Percentiles rank a stretch among this genome's conserved stretches.
Evolutionary conservation across 306 rosid species (phyloP).

Genomic region (Dicorynia guianensis): DNA sequence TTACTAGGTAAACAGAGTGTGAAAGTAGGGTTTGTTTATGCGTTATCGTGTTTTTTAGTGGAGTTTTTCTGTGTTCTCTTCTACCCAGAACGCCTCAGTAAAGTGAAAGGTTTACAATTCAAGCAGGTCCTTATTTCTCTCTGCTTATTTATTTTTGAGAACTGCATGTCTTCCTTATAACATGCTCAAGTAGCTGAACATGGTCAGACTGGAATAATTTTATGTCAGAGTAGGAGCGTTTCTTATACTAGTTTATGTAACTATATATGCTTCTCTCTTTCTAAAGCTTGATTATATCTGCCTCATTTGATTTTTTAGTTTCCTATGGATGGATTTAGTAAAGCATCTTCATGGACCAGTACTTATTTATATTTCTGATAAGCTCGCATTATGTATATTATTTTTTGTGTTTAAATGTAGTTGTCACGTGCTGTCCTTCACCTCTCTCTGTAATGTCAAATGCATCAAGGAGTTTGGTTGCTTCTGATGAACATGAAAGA

Average conservation of each 20-base stretch:
- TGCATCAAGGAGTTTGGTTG: slow-evolving; percentile 43
- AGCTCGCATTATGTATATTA: neutral
- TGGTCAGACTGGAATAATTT: neutral
- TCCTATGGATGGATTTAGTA: neutral
- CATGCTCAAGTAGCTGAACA: neutral
- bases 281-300: neutral
- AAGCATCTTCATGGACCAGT: neutral
- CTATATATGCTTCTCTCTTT: slow-evolving; percentile 26
- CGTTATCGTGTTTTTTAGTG: too few species aligned
- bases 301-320: neutral
- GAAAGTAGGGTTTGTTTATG: too few species aligned
- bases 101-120: too few species aligned
- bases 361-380: slow-evolving; percentile 8
- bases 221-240: slow-evolving; percentile 15
- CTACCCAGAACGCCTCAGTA: too few species aligned
- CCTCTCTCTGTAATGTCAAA: slow-evolving; percentile 69
- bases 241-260: slow-evolving; percentile 12
- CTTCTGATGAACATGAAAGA: slow-evolving; percentile 46
- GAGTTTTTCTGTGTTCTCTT: too few species aligned
- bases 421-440: slow-evolving; percentile 44
- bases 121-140: too few species aligned
- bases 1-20: too few species aligned
- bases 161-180: too few species aligned
- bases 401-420: slow-evolving; percentile 33
- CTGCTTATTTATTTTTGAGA: too few species aligned